Percentiles rank a stretch among this genome's conserved stretches.
Evolutionary conservation across 1,284 basidiomycete genomes (phyloP).

Genomic region (Volvariella volvacea): DNA sequence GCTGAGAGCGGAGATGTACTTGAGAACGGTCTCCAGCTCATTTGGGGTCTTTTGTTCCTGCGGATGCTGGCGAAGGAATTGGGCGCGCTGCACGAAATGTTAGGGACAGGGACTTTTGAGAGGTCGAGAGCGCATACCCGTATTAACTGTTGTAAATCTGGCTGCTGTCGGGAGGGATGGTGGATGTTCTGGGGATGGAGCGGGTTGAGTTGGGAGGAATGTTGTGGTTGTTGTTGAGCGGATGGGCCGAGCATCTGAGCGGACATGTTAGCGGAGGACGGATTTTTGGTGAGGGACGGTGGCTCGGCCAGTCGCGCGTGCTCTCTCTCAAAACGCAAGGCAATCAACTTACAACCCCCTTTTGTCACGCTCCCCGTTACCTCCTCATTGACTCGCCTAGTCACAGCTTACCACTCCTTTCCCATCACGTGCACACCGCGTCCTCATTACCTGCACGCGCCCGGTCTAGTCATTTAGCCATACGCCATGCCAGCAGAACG

Average conservation of each 20-base stretch:
- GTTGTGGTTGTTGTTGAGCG: not conserved
- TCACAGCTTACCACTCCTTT: constrained; percentile 9
- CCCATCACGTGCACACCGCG: constrained; percentile 12
- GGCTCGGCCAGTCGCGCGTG: constrained; percentile 15
- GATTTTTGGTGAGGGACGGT: no score
- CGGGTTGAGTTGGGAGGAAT: constrained; percentile 21
- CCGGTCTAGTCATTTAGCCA: not conserved
- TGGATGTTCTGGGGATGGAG: constrained; percentile 22
- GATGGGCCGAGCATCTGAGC: constrained; percentile 1
- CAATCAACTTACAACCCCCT: constrained; percentile 14
- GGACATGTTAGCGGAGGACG: constrained; percentile 7
- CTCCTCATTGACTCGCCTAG: constrained; percentile 16
- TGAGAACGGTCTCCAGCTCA: constrained; percentile 37
- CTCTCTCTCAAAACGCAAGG: constrained; percentile 13
- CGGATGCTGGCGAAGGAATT: constrained; percentile 41
- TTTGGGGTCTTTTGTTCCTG: constrained; percentile 35
- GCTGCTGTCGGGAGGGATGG: constrained; percentile 23
- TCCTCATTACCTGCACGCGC: constrained; percentile 5
- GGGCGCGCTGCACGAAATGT: constrained; percentile 28
- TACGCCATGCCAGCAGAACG: constrained; percentile 65
- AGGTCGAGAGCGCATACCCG: constrained; percentile 20
- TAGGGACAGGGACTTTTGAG: constrained; percentile 8
- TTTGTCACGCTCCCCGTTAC: constrained; percentile 3
- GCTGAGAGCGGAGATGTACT: constrained; percentile 33
- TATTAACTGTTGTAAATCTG: constrained; percentile 31